Percentiles rank a stretch among this genome's conserved stretches.
phyloP scores from a whole-genome alignment of 768 basidiomycete genomes.

The Suillus plorans region DNA sequence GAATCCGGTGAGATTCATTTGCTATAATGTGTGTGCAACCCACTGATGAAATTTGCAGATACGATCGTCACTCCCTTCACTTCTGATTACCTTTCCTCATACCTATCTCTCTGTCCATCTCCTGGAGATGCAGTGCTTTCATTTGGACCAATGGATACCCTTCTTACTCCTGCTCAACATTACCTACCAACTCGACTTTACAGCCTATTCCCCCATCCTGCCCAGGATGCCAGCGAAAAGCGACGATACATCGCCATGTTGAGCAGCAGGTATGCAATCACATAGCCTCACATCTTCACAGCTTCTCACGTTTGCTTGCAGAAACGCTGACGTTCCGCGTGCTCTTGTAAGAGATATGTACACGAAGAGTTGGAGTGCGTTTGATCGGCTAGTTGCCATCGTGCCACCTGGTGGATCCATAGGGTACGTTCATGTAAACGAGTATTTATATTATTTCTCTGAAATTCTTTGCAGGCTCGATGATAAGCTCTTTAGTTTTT shows the following conservation, averaged over 20 bases:
- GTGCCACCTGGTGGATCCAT: slow-evolving; percentile 91
- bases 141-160: slow-evolving; percentile 78
- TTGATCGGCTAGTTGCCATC: slow-evolving; percentile 84
- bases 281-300: background rate
- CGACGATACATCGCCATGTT: slow-evolving; percentile 72
- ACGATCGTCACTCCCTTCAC: slow-evolving; percentile 76
- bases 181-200: slow-evolving; percentile 76
- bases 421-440: slow-evolving; percentile 50
- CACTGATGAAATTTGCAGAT: slow-evolving; percentile 39
- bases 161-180: slow-evolving; percentile 74
- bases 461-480: slow-evolving; percentile 56
- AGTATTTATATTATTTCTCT: slow-evolving; percentile 4
- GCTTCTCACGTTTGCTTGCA: slow-evolving; percentile 23
- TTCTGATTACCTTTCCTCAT: slow-evolving; percentile 71
- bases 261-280: slow-evolving; percentile 53
- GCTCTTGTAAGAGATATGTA: slow-evolving; percentile 88
- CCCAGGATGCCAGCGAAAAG: slow-evolving; percentile 72
- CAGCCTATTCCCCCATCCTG: slow-evolving; percentile 77
- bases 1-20: slow-evolving; percentile 54
- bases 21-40: background rate
- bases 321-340: slow-evolving; percentile 84
- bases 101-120: slow-evolving; percentile 74
- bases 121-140: slow-evolving; percentile 73
- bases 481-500: slow-evolving; percentile 90
- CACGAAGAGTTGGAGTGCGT: slow-evolving; percentile 91